These are phyloP conservation scores for Leccinum broughii DNA, from an alignment of 768 basidiomycete genomes.

Conservation along the genomic window DNA sequence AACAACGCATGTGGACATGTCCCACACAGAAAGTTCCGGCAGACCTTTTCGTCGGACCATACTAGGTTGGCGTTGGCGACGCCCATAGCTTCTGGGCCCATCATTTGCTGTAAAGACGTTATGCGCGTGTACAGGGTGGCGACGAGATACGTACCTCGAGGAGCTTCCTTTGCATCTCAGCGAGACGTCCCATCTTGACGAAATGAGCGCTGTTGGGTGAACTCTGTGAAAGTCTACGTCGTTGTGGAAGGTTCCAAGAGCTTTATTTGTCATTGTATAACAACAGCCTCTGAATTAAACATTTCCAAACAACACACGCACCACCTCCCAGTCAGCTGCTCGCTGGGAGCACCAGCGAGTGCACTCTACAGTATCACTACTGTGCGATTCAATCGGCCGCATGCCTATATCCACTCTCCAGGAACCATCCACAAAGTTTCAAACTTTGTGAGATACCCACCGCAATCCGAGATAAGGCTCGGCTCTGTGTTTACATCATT, in stretches of 20 bases:
- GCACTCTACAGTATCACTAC: not conserved
- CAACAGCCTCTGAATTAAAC: conserved; percentile 29
- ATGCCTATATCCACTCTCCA: not conserved
- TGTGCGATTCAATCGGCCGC: not conserved
- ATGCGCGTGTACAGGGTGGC: conserved; percentile 1
- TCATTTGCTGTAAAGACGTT: conserved; percentile 81
- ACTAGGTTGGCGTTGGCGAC: conserved; percentile 88
- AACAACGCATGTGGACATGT: too few relatives aligned
- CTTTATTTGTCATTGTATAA: conserved; percentile 32
- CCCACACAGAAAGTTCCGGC: conserved; percentile 96
- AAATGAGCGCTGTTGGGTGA: conserved; percentile 12
- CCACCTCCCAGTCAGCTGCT: too few relatives aligned
- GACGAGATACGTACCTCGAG: conserved; percentile 52
- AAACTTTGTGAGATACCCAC: conserved; percentile 15
- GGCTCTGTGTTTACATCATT: conserved; percentile 4
- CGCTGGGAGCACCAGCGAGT: too few relatives aligned
- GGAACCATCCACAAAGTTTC: not conserved
- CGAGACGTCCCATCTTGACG: conserved; percentile 83
- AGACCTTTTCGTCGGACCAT: conserved; percentile 97
- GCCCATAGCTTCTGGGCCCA: conserved; percentile 99
- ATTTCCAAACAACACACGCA: conserved; percentile 23
- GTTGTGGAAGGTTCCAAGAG: conserved; percentile 14
- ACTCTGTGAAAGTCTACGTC: not conserved
- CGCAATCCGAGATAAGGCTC: conserved; percentile 13
- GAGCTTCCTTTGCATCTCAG: conserved; percentile 98